Percentiles rank a stretch among this genome's conserved stretches.
Conservation (phyloP, 78 protist species). For the Dictyostelium intermedium region DNA sequence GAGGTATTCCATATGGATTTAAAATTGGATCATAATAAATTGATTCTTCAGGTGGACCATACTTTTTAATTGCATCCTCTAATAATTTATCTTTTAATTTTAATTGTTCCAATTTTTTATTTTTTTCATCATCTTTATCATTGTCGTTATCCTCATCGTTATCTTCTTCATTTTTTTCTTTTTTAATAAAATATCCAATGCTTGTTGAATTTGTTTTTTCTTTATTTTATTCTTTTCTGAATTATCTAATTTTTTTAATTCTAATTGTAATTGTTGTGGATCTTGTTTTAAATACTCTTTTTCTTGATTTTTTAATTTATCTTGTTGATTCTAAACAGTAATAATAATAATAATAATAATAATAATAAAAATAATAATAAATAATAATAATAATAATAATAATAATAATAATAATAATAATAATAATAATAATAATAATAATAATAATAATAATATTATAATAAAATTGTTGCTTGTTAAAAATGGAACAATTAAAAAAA, state of each 20-base stretch:
- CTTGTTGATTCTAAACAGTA: neutral
- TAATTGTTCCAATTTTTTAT: neutral
- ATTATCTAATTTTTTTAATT: constrained; percentile 11
- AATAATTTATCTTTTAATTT: constrained; percentile 4
- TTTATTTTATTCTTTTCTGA: constrained; percentile 12
- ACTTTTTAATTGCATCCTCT: constrained; percentile 5
- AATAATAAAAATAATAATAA: no score
- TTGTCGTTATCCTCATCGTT: neutral
- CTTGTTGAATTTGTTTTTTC: constrained; percentile 21
- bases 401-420: neutral
- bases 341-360: no score
- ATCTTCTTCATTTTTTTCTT: neutral
- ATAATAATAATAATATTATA: neutral
- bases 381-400: neutral
- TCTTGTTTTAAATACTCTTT: constrained; percentile 3
- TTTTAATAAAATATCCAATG: neutral
- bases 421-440: neutral
- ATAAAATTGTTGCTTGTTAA: no score
- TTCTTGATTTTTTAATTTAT: neutral
- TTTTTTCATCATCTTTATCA: neutral
- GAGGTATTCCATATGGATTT: constrained; percentile 34
- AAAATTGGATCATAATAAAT: constrained; percentile 22
- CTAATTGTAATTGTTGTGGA: neutral
- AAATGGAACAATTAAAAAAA: no score
- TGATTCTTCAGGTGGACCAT: constrained; percentile 28